Percentiles rank a stretch among this genome's conserved stretches.
Evolutionary conservation across 2,329 filamentous ascomycete species (phyloP).

Genomic region (Phyllosticta capitalensis): DNA sequence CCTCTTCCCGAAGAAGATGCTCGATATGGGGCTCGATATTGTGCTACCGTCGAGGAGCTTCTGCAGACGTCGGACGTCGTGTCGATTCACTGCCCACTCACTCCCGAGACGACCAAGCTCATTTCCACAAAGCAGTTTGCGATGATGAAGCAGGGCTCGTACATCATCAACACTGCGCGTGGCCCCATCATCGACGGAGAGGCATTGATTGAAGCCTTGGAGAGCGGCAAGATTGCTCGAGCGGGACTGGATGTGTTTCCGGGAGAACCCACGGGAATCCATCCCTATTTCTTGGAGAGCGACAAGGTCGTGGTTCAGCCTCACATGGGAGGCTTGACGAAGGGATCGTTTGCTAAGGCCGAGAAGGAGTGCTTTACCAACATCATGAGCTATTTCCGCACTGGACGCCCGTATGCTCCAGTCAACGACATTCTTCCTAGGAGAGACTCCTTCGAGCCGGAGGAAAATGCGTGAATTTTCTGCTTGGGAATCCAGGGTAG

Average conservation of each 20-base stretch:
- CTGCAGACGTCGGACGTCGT: constrained; percentile 33
- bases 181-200: constrained; percentile 42
- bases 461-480: not conserved
- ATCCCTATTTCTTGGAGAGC: constrained; percentile 30
- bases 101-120: constrained; percentile 30
- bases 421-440: constrained; percentile 20
- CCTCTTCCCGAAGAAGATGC: constrained; percentile 27
- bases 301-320: constrained; percentile 37
- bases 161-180: constrained; percentile 44
- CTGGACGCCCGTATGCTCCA: constrained; percentile 30
- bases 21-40: constrained; percentile 27
- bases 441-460: constrained; percentile 8
- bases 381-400: constrained; percentile 31
- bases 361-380: constrained; percentile 41
- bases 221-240: constrained; percentile 36
- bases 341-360: constrained; percentile 34
- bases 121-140: constrained; percentile 33
- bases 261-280: constrained; percentile 34
- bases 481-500: not conserved
- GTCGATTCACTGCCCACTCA: constrained; percentile 42
- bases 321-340: constrained; percentile 37
- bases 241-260: constrained; percentile 42
- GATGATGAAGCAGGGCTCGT: constrained; percentile 39
- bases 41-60: constrained; percentile 29
- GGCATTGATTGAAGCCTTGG: constrained; percentile 38